A percentile compares a stretch with the other conserved stretches of the same genome.
Conservation (phyloP, 2,329 filamentous ascomycete species). For the Aspergillus chevalieri region DNA sequence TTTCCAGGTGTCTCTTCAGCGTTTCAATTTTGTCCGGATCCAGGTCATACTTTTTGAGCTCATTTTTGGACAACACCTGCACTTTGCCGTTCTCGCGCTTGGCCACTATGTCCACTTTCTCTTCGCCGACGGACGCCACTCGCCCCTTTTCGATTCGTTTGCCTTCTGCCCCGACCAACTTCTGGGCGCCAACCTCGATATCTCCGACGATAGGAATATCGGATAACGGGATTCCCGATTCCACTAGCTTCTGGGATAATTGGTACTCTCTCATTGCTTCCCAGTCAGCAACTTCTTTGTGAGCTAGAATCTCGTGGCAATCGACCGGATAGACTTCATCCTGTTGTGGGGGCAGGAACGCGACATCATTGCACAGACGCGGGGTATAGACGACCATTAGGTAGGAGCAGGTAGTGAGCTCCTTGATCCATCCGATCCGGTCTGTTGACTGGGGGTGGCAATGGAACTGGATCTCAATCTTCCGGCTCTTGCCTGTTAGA, state of each 20-base stretch:
- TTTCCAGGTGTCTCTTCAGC: conserved; percentile 62
- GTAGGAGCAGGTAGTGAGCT: conserved; percentile 84
- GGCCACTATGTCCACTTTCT: conserved; percentile 45
- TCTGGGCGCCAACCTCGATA: conserved; percentile 54
- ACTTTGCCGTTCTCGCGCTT: conserved; percentile 57
- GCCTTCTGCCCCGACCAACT: conserved; percentile 50
- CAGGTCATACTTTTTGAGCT: conserved; percentile 63
- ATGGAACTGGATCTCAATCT: conserved; percentile 72
- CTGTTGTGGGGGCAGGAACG: conserved; percentile 75
- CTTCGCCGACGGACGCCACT: conserved; percentile 47
- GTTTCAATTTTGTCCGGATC: conserved; percentile 62
- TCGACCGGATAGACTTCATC: conserved; percentile 69
- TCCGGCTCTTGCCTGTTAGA: conserved; percentile 71
- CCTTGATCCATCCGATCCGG: conserved; percentile 87
- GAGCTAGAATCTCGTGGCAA: conserved; percentile 64
- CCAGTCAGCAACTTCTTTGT: conserved; percentile 49
- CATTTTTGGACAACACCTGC: conserved; percentile 56
- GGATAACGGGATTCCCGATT: conserved; percentile 18
- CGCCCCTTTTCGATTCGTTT: conserved; percentile 53
- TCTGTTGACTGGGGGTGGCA: conserved; percentile 71
- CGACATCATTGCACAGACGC: conserved; percentile 77
- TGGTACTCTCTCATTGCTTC: conserved; percentile 32
- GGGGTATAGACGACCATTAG: conserved; percentile 90
- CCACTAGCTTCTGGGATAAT: conserved; percentile 25
- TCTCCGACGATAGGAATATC: conserved; percentile 48